Conservation (phyloP, 495 filamentous ascomycete genomes). For the Talaromyces stipitatus region DNA sequence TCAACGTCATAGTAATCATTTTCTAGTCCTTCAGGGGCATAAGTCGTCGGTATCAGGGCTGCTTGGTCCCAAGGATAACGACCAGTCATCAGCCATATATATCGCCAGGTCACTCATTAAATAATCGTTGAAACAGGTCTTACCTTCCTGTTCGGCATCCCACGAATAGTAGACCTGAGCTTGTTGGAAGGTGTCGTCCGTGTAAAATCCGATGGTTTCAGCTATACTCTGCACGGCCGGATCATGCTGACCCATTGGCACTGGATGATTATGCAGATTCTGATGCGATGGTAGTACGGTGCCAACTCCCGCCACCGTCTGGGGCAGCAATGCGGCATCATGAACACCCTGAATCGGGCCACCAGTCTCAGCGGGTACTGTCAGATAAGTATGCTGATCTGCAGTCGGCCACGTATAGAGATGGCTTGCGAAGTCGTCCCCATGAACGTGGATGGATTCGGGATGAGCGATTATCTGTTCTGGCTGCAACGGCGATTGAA, state of each 20-base stretch:
- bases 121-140: slow-evolving; percentile 1
- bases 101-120: not conserved
- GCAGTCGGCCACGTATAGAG: not conserved
- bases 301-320: not conserved
- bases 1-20: slow-evolving; percentile 57
- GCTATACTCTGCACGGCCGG: not conserved
- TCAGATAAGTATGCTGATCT: not conserved
- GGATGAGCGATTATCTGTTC: not conserved
- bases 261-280: not conserved
- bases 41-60: slow-evolving; percentile 8
- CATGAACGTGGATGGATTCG: not conserved
- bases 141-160: slow-evolving; percentile 7
- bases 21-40: slow-evolving; percentile 34
- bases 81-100: slow-evolving; percentile 7
- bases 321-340: not conserved
- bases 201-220: not conserved
- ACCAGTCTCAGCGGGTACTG: not conserved
- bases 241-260: not conserved
- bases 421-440: not conserved
- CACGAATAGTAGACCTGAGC: slow-evolving; percentile 2
- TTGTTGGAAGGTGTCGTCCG: not conserved
- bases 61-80: not conserved
- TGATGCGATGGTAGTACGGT: not conserved
- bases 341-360: not conserved
- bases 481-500: not conserved